These are phyloP conservation scores for Lentinula sp. DNA, from an alignment of 768 basidiomycete genomes.

Conservation along the genomic window DNA sequence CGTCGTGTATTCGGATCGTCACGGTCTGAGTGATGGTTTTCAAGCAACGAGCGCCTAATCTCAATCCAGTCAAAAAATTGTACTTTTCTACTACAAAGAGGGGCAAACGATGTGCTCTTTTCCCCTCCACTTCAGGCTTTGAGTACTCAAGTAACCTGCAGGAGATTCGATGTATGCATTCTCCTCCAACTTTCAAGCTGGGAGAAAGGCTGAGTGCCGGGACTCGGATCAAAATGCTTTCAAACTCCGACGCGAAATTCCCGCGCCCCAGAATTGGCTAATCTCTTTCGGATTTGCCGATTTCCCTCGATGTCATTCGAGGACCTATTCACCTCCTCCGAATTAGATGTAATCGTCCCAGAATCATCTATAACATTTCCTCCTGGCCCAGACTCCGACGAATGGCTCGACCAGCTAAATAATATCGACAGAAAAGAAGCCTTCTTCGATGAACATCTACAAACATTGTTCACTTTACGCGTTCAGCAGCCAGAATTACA, in stretches of 20 bases:
- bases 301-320: neutral
- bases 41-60: too few relatives aligned
- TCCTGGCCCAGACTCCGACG: neutral
- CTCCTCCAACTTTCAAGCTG: too few relatives aligned
- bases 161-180: too few relatives aligned
- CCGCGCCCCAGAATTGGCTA: neutral
- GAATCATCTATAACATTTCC: constrained; percentile 1
- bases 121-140: too few relatives aligned
- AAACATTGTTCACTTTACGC: neutral
- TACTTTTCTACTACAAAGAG: too few relatives aligned
- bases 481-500: neutral
- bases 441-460: constrained; percentile 6
- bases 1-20: neutral
- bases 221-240: too few relatives aligned
- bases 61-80: too few relatives aligned
- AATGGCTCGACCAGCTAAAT: neutral
- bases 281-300: neutral
- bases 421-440: neutral
- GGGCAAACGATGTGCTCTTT: too few relatives aligned
- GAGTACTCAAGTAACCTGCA: too few relatives aligned
- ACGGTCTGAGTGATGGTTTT: neutral
- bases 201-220: too few relatives aligned
- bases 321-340: constrained; percentile 2
- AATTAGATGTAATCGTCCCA: constrained; percentile 4
- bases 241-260: neutral